Percentiles rank a stretch among this genome's conserved stretches.
Conservation (phyloP, 768 basidiomycete species). For the Rhizopogon salebrosus region DNA sequence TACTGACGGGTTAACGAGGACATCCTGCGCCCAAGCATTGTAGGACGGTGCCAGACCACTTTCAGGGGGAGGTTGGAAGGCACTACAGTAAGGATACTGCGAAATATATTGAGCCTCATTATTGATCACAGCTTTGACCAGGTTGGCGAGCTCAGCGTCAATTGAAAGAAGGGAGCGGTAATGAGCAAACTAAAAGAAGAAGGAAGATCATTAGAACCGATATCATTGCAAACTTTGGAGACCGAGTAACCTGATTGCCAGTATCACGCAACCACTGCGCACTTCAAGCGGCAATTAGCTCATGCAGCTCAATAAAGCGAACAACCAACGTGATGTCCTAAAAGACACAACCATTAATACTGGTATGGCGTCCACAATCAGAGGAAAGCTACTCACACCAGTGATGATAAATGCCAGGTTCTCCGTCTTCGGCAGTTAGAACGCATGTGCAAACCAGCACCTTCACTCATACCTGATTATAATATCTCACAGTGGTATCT, state of each 20-base stretch:
- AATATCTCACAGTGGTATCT: constrained; percentile 82
- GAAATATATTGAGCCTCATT: constrained; percentile 72
- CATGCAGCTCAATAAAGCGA: background rate
- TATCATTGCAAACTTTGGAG: background rate
- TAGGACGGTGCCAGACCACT: constrained; percentile 58
- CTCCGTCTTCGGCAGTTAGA: constrained; percentile 37
- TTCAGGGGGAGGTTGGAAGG: constrained; percentile 78
- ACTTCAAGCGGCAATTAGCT: constrained; percentile 27
- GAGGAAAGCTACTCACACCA: constrained; percentile 41
- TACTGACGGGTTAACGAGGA: constrained; percentile 69
- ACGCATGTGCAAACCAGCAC: background rate
- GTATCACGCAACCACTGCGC: constrained; percentile 85
- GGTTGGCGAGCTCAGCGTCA: constrained; percentile 53
- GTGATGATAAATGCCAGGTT: constrained; percentile 80
- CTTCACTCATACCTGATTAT: constrained; percentile 40
- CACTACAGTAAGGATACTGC: constrained; percentile 72
- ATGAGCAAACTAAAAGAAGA: constrained; percentile 52
- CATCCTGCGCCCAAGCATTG: constrained; percentile 66
- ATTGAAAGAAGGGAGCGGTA: constrained; percentile 54
- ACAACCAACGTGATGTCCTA: constrained; percentile 68
- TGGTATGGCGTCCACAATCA: constrained; percentile 1
- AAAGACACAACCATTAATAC: constrained; percentile 1
- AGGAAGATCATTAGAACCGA: constrained; percentile 4
- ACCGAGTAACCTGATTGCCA: constrained; percentile 56
- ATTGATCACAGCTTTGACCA: constrained; percentile 80